Conservation (phyloP, 805 yeast genomes). For the Barnettozyma sucrosica region DNA sequence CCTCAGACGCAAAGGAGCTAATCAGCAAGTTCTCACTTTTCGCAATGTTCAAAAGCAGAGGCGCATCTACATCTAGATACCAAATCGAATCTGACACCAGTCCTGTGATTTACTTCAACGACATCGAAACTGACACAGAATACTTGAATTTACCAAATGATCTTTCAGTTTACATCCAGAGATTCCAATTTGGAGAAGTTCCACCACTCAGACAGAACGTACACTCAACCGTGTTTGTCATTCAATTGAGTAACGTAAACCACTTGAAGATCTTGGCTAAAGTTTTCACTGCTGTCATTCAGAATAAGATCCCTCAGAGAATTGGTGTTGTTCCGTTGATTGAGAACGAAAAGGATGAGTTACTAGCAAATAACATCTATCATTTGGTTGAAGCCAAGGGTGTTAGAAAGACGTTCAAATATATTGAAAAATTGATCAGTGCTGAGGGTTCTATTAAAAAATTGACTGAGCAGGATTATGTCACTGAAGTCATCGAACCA, state of each 20-base stretch:
- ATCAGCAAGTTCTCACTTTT: conserved; percentile 36
- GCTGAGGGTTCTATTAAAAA: conserved; percentile 12
- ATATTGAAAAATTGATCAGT: conserved; percentile 14
- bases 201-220: conserved; percentile 71
- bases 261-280: conserved; percentile 48
- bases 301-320: conserved; percentile 66
- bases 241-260: conserved; percentile 49
- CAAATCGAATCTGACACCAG: conserved; percentile 25
- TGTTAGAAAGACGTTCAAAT: conserved; percentile 12
- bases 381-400: conserved; percentile 15
- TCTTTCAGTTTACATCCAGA: conserved; percentile 40
- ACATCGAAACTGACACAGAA: conserved; percentile 57
- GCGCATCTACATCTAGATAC: conserved; percentile 21
- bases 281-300: conserved; percentile 43
- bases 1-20: conserved; percentile 30
- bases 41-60: conserved; percentile 17
- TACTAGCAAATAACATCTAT: conserved; percentile 17
- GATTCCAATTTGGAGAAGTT: conserved; percentile 49
- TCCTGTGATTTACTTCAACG: conserved; percentile 65
- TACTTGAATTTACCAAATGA: conserved; percentile 45
- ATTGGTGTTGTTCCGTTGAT: conserved; percentile 73
- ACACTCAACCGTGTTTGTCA: conserved; percentile 64
- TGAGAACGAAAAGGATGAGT: conserved; percentile 17
- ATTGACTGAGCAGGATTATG: conserved; percentile 14
- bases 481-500: conserved; percentile 20